phyloP scores from a whole-genome alignment of 192 early-diverging fungal species.

The Allomyces macrogynus region DNA sequence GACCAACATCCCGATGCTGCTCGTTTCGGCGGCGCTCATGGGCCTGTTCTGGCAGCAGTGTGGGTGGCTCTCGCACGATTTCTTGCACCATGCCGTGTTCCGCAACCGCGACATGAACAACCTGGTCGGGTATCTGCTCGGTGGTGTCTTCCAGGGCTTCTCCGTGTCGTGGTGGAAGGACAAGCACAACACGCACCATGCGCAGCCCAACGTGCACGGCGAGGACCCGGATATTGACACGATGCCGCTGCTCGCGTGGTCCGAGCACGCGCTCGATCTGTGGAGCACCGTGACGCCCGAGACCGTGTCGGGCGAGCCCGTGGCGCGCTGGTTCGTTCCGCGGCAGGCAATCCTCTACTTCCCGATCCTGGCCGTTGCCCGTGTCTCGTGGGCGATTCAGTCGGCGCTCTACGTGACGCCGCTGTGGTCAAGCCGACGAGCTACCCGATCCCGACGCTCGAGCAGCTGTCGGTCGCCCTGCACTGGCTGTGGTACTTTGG shows the following conservation, averaged over 20 bases:
- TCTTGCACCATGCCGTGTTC: slow-evolving; percentile 64
- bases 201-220: slow-evolving; percentile 51
- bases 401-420: slow-evolving; percentile 34
- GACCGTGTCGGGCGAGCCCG: slow-evolving; percentile 13
- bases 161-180: slow-evolving; percentile 71
- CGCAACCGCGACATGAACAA: slow-evolving; percentile 39
- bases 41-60: slow-evolving; percentile 67
- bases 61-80: slow-evolving; percentile 69
- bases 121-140: slow-evolving; percentile 41
- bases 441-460: slow-evolving; percentile 19
- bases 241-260: slow-evolving; percentile 58
- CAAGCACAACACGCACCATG: slow-evolving; percentile 77
- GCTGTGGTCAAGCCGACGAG: slow-evolving; percentile 23
- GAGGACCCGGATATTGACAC: slow-evolving; percentile 74
- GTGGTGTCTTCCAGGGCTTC: slow-evolving; percentile 55
- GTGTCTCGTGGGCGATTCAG: slow-evolving; percentile 53
- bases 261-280: slow-evolving; percentile 31
- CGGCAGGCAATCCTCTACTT: slow-evolving; percentile 36
- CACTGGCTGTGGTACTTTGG: slow-evolving; percentile 53
- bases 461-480: slow-evolving; percentile 28
- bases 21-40: slow-evolving; percentile 29
- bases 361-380: slow-evolving; percentile 48
- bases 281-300: slow-evolving; percentile 26
- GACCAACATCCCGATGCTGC: slow-evolving; percentile 26
- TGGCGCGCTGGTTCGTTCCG: slow-evolving; percentile 21